A percentile compares a stretch with the other conserved stretches of the same genome.
These are phyloP conservation scores for Ampelocalamus luodianensis DNA, from an alignment of 176 grass and related monocot species.

Conservation along the genomic window DNA sequence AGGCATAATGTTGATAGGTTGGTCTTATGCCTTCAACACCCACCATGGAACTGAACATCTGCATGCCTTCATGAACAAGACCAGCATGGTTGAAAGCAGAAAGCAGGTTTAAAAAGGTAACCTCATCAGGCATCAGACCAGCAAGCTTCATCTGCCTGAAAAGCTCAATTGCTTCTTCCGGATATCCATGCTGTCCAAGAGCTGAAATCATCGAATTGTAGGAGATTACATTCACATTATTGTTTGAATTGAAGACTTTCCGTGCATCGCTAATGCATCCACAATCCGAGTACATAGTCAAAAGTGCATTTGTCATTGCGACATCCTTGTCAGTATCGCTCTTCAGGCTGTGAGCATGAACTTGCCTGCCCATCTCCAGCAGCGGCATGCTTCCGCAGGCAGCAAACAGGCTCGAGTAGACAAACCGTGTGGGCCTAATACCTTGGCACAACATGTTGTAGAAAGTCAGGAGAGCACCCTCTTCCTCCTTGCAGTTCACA, in stretches of 20 bases:
- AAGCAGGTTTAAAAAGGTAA: slow-evolving; percentile 51
- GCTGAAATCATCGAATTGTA: slow-evolving; percentile 56
- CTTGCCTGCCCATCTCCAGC: slow-evolving; percentile 45
- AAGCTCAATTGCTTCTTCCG: slow-evolving; percentile 32
- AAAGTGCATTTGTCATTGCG: slow-evolving; percentile 46
- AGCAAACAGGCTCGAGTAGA: slow-evolving; percentile 44
- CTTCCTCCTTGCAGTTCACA: slow-evolving; percentile 33
- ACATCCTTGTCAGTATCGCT: slow-evolving; percentile 33
- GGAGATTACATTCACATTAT: slow-evolving; percentile 35
- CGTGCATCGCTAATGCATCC: slow-evolving; percentile 53
- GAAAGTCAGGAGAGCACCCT: slow-evolving; percentile 38
- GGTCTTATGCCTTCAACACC: slow-evolving; percentile 28
- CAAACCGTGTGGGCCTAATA: slow-evolving; percentile 40
- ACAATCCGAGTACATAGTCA: slow-evolving; percentile 50
- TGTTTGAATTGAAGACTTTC: slow-evolving; percentile 44
- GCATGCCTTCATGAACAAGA: slow-evolving; percentile 44
- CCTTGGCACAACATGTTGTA: slow-evolving; percentile 42
- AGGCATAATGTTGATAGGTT: slow-evolving; percentile 54
- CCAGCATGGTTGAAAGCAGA: slow-evolving; percentile 57
- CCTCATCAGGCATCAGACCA: slow-evolving; percentile 45
- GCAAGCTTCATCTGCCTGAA: slow-evolving; percentile 37
- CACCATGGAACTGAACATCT: slow-evolving; percentile 41
- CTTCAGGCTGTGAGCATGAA: slow-evolving; percentile 50
- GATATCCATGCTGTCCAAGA: slow-evolving; percentile 46
- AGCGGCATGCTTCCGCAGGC: slow-evolving; percentile 29